Base-by-base conservation (phyloP, 768 basidiomycete genomes). In the Amanita subjunquillea region DNA sequence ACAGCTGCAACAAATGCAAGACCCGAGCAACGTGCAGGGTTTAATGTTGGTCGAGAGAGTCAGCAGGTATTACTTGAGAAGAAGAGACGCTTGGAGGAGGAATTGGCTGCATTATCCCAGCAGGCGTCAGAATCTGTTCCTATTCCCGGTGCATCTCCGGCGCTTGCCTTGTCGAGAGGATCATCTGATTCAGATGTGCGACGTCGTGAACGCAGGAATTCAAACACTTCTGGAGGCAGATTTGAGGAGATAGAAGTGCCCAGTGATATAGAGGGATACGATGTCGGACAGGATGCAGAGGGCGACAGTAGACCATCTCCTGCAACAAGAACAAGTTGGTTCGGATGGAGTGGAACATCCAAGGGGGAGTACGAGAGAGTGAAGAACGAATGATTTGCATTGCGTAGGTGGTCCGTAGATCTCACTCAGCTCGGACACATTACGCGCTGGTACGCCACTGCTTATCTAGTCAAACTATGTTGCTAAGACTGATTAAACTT, bases 231-330 rank as follows among this genome's bases (percentile, higher is more conserved):
- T 27, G 50, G 51, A 4, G 73, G 73, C 25, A 69, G 67, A 54
- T 84, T 83, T 56, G 87, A 87, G 58, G 83, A 88, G 67, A 75
- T 82, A 2, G 80, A 83, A 55, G 79, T 82, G n/a, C 78, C 79
- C 39, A 83, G 81, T 52, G 85, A 88, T 56, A 74, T 72, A 12
- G 86, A 88, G 55, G 82, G 79, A 5, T 78, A 85, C 51, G 77
- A 80, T 50, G 69, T 68, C 9, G 66, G 60, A 20, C 69, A 83
- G 27, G 75, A 77, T 37, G 68, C 65, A 9, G 60, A 46, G 27
- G 63, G 57, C 30, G 61, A 48, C 6, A 42, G 54, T n/a, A 65
- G 65, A 25, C 54, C 55, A 2, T 63, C 59, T 34, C 61, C 58
- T 36, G 41, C 44, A 29, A 63, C 63, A 56, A 62, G 71, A 29